These are phyloP conservation scores for Laburnicola sp. DNA, from an alignment of 2,329 filamentous ascomycete genomes.

Conservation along the genomic window DNA sequence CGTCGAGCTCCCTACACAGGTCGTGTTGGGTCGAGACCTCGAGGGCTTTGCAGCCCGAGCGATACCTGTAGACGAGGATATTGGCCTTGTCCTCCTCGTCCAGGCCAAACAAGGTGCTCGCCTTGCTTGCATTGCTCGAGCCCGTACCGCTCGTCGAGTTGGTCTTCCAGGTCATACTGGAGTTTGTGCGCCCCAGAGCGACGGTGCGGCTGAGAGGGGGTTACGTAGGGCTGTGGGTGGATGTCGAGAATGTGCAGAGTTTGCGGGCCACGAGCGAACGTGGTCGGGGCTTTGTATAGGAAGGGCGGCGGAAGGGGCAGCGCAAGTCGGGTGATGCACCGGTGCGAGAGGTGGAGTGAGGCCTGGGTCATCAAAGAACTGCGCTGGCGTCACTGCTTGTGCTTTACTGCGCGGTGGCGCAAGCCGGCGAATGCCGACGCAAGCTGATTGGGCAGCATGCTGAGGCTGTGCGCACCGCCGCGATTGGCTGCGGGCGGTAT, in stretches of 20 bases:
- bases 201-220: conserved; percentile 34
- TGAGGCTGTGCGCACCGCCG: not conserved
- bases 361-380: conserved; percentile 11
- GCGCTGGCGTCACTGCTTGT: conserved; percentile 8
- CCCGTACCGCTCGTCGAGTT: conserved; percentile 46
- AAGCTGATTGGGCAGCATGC: conserved; percentile 5
- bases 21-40: conserved; percentile 51
- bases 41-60: conserved; percentile 44
- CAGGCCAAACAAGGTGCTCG: conserved; percentile 49
- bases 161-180: conserved; percentile 49
- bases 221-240: conserved; percentile 22
- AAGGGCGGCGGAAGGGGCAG: conserved; percentile 15
- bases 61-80: conserved; percentile 53
- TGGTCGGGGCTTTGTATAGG: conserved; percentile 36
- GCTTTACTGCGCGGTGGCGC: conserved; percentile 23
- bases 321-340: conserved; percentile 34
- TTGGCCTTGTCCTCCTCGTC: conserved; percentile 48
- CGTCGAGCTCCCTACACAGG: conserved; percentile 46
- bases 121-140: conserved; percentile 43
- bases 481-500: conserved; percentile 3
- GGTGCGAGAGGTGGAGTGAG: conserved; percentile 20
- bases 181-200: conserved; percentile 18
- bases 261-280: conserved; percentile 25
- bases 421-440: conserved; percentile 2
- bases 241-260: conserved; percentile 19